Evolutionary conservation across 2,329 filamentous ascomycete genomes (phyloP).

Genomic region (Scytalidium sp.): DNA sequence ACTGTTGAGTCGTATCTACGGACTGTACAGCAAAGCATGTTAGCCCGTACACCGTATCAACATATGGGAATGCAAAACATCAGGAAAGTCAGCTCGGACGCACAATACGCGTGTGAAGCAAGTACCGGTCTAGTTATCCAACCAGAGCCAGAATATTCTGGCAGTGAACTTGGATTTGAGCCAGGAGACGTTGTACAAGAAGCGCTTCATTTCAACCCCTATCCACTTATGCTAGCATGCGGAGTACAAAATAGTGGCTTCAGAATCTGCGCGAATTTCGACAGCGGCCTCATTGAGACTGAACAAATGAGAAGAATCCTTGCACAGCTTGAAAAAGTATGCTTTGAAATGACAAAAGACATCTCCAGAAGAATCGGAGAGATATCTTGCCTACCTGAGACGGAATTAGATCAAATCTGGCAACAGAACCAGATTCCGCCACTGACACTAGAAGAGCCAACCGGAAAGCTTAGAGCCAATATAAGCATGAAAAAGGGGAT

Average conservation of each 20-base stretch:
- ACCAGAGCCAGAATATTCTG: conserved; percentile 32
- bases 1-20: conserved; percentile 40
- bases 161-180: conserved; percentile 33
- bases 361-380: conserved; percentile 25
- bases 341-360: conserved; percentile 17
- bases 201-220: conserved; percentile 40
- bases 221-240: conserved; percentile 46
- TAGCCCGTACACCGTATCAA: conserved; percentile 40
- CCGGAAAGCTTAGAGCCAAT: conserved; percentile 16
- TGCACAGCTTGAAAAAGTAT: conserved; percentile 30
- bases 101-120: conserved; percentile 17
- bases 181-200: conserved; percentile 28
- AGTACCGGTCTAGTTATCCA: conserved; percentile 18
- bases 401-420: conserved; percentile 40
- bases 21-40: conserved; percentile 41
- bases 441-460: conserved; percentile 27
- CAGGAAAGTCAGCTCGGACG: conserved; percentile 17
- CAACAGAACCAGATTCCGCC: conserved; percentile 35
- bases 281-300: conserved; percentile 31
- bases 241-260: conserved; percentile 40
- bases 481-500: conserved; percentile 20
- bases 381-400: conserved; percentile 33
- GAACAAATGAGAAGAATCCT: conserved; percentile 35
- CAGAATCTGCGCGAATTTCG: conserved; percentile 40
- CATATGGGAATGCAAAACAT: conserved; percentile 23